Evolutionary conservation across 2,329 filamentous ascomycete species (phyloP).

Genomic region (Colletotrichum gloeosporioides): DNA sequence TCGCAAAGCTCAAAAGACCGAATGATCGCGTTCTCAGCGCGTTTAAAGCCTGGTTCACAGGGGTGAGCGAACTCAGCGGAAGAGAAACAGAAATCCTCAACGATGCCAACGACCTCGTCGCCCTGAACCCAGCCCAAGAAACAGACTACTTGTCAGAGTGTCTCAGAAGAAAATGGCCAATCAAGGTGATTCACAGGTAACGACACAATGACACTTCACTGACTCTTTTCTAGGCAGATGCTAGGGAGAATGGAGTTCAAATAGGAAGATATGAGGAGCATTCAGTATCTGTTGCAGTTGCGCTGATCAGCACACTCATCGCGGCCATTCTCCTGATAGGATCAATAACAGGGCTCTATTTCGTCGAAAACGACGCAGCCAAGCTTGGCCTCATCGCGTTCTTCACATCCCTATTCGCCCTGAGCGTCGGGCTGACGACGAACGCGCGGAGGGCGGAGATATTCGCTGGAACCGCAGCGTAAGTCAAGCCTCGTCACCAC

Average conservation of each 20-base stretch:
- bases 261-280: neutral
- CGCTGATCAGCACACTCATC: neutral
- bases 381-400: constrained; percentile 19
- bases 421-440: constrained; percentile 19
- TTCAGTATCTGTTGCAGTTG: neutral
- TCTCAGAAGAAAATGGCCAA: constrained; percentile 3
- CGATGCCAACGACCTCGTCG: neutral
- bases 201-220: neutral
- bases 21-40: fast-evolving
- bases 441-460: constrained; percentile 21
- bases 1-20: neutral
- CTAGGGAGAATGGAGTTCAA: neutral
- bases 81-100: neutral
- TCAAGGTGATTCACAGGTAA: neutral
- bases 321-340: constrained; percentile 1
- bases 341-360: constrained; percentile 11
- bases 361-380: neutral
- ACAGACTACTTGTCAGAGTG: constrained; percentile 5
- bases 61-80: fast-evolving
- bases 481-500: neutral
- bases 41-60: neutral
- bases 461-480: constrained; percentile 23
- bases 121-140: neutral
- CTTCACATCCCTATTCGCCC: constrained; percentile 22
- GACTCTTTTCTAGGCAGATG: neutral